Percentiles rank a stretch among this genome's conserved stretches.
Evolutionary conservation across 306 rosid species (phyloP).

Genomic region (Prunus davidiana): DNA sequence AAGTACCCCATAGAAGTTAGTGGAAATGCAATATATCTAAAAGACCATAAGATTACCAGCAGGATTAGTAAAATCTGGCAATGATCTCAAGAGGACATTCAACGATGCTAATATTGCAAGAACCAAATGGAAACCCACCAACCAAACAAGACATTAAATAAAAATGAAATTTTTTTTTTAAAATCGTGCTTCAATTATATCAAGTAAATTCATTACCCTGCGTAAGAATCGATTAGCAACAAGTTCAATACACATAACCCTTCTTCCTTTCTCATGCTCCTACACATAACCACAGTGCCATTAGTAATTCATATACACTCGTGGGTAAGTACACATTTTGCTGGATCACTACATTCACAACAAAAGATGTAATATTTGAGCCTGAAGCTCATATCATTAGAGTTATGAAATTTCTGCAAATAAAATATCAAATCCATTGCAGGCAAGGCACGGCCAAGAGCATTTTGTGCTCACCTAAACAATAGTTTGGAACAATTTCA

Average conservation of each 20-base stretch:
- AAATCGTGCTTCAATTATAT: neutral
- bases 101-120: neutral
- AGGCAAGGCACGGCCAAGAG: neutral
- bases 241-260: constrained; percentile 83
- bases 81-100: neutral
- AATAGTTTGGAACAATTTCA: neutral
- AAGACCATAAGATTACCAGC: neutral
- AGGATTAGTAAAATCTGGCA: neutral
- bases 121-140: neutral
- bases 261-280: constrained; percentile 58
- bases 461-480: neutral
- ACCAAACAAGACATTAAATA: neutral
- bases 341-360: neutral
- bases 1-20: neutral
- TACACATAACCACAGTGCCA: constrained; percentile 23
- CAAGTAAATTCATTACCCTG: constrained; percentile 48
- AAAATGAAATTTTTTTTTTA: neutral
- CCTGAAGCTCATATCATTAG: neutral
- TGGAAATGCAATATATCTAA: neutral
- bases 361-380: neutral
- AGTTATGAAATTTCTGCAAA: neutral
- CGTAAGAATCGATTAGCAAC: constrained; percentile 94
- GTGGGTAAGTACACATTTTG: neutral
- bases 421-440: neutral
- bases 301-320: neutral